These are phyloP conservation scores for Capsicum baccatum DNA, from an alignment of 257 asterid genomes.

Conservation along the genomic window DNA sequence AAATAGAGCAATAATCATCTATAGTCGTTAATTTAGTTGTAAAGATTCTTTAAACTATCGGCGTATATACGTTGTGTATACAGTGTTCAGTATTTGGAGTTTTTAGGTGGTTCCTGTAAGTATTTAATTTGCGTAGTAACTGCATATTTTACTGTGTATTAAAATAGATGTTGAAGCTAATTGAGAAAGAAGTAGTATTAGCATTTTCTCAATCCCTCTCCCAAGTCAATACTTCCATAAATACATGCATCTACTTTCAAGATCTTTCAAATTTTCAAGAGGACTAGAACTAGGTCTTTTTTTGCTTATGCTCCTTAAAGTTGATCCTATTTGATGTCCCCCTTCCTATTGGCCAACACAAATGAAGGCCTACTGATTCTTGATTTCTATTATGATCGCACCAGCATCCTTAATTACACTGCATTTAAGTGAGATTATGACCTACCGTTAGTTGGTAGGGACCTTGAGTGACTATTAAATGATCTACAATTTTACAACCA, in stretches of 20 bases:
- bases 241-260: slow-evolving; percentile 3
- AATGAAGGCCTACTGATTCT: not conserved
- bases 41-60: not conserved
- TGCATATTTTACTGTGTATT: not conserved
- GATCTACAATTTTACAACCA: not conserved
- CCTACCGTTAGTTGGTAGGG: slow-evolving; percentile 7
- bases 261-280: not conserved
- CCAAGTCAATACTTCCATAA: not conserved
- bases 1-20: not conserved
- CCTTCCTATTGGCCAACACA: not conserved
- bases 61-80: not conserved
- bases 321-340: slow-evolving; percentile 12
- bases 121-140: too few species aligned
- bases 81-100: not conserved
- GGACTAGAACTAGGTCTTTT: not conserved
- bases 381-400: not conserved
- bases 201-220: not conserved
- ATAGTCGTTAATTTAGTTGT: not conserved
- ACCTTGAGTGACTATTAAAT: not conserved
- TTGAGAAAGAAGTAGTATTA: not conserved
- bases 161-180: not conserved
- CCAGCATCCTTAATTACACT: not conserved
- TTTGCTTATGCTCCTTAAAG: not conserved
- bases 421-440: not conserved
- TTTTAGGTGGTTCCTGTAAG: not conserved